Conservation (phyloP, 345 rosid species). For the Arabidopsis arenosa region DNA sequence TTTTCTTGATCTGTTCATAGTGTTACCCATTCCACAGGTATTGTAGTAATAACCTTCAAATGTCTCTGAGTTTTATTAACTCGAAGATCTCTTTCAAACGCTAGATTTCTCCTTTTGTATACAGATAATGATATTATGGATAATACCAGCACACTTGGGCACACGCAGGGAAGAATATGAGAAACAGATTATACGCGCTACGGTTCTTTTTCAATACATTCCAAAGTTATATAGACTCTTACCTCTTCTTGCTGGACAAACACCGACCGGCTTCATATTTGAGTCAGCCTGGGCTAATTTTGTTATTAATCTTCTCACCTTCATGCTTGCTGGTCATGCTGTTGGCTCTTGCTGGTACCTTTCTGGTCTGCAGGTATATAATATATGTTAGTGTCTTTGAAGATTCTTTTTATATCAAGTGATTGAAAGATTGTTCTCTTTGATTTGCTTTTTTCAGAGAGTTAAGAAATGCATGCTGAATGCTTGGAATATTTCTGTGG, state of each 20-base stretch:
- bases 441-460: conserved; percentile 56
- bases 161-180: conserved; percentile 61
- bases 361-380: conserved; percentile 74
- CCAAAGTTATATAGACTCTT: conserved; percentile 74
- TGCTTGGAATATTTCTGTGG: conserved; percentile 50
- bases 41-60: conserved; percentile 24
- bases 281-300: conserved; percentile 91
- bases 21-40: conserved; percentile 91
- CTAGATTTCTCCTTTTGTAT: neutral
- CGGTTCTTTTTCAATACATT: conserved; percentile 68
- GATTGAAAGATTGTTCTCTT: neutral
- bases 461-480: conserved; percentile 77
- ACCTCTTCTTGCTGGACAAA: conserved; percentile 76
- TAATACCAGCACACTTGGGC: conserved; percentile 55
- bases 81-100: neutral
- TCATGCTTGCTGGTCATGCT: conserved; percentile 70
- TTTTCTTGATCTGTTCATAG: conserved; percentile 59
- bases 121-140: conserved; percentile 61
- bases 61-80: neutral
- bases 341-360: conserved; percentile 93
- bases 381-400: conserved; percentile 14
- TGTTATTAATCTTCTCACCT: conserved; percentile 77
- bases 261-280: conserved; percentile 78
- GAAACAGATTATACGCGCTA: conserved; percentile 56
- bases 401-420: neutral